Conservation (phyloP, 208 protist genomes). For the Trypanosoma avium region DNA sequence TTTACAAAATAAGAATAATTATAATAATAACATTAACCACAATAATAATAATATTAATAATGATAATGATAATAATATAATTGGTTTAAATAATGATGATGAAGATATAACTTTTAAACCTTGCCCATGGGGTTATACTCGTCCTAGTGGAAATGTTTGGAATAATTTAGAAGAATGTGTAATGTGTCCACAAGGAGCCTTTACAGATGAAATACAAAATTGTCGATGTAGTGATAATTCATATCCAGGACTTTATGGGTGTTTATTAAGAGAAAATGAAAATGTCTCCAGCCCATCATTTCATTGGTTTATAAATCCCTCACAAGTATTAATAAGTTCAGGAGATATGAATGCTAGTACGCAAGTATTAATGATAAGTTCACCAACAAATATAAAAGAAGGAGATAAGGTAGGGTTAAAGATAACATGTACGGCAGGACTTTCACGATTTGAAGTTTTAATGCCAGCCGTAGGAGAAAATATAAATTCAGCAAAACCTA, state of each 20-base stretch:
- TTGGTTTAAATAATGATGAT: not conserved
- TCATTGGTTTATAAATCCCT: slow-evolving; percentile 3
- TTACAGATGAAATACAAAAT: slow-evolving; percentile 17
- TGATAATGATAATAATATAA: no score
- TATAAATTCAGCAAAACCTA: not conserved
- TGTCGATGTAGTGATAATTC: slow-evolving; percentile 14
- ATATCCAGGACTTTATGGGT: slow-evolving; percentile 12
- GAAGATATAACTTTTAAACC: not conserved
- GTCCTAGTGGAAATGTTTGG: slow-evolving; percentile 24
- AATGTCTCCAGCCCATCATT: not conserved
- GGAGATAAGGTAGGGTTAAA: slow-evolving; percentile 6
- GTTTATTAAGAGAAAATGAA: slow-evolving; percentile 1
- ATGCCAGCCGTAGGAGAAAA: not conserved
- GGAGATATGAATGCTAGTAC: not conserved
- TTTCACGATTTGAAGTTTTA: slow-evolving; percentile 13
- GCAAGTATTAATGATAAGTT: slow-evolving; percentile 4
- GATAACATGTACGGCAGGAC: slow-evolving; percentile 11
- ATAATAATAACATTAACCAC: no score
- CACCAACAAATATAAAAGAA: not conserved
- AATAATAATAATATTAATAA: no score
- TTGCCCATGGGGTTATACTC: slow-evolving; percentile 24
- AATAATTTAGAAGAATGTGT: slow-evolving; percentile 16
- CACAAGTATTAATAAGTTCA: not conserved
- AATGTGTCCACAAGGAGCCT: slow-evolving; percentile 22
- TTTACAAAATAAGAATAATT: not conserved